Evolutionary conservation across 2,329 filamentous ascomycete genomes (phyloP), one percentile per base, ranked within the genome.

Genomic region (Reticulascus tulasneorum): DNA sequence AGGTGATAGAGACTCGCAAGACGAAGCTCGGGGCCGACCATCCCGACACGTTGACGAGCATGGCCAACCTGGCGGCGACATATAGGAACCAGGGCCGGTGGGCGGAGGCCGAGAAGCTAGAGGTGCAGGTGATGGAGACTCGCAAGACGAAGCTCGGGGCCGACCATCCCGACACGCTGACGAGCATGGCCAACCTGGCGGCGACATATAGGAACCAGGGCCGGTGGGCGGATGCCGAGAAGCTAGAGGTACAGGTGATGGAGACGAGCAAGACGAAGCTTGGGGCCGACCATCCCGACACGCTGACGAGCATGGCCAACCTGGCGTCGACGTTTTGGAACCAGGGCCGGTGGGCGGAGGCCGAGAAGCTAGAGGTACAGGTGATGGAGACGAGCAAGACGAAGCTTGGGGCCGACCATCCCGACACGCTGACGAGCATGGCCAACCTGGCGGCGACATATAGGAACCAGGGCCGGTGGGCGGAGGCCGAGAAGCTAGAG

Each of bases 161-260:
- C 16, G 44, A 43, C 10, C 40, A 48, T 27, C 42, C 48, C 13
- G n/a, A 35, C 29, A 51, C 46, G 16, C 40, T 48, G 13, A 40
- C 12, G 7, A 42, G 38, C 35, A 46, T 44, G 41, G 15, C 6
- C 18, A 32, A 47, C 22, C 25, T 50, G n/a, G 44, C n/a, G n/a
- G n/a, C n/a, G 30, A 23, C 20, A 13, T 36, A 30, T 13, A 7
- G 23, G 25, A 16, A 30, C 4, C 35, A 37, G 18, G 44, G 21
- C 5, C 36, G 24, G 6, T 50, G 7, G 1, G 12, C 42, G 4
- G 46, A 52, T 13, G 45, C 23, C 3, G 38, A 33, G 17, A 27
- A 33, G 17, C 10, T 46, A 21, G 7, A 39, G 11, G 29, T 28
- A 17, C 26, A 39, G 12, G 43, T 43, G 8, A 4, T 53, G 17